phyloP scores from a whole-genome alignment of 1,284 basidiomycete species.

The Pyrrhoderma lamaoense region DNA sequence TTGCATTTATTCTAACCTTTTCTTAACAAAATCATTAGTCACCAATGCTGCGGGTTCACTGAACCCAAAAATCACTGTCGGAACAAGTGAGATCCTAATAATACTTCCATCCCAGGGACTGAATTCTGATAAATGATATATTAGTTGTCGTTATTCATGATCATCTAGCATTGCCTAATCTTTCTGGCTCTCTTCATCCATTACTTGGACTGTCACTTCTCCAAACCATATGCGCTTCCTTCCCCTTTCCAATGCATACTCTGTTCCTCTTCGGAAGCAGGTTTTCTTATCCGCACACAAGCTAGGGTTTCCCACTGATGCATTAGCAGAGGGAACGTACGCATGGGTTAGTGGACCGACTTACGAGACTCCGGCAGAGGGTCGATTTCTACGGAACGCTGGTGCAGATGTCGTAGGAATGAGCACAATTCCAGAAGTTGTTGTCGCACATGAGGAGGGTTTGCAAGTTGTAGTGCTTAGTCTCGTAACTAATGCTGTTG shows the following conservation, averaged over 20 bases:
- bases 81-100: slow-evolving; percentile 54
- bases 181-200: slow-evolving; percentile 67
- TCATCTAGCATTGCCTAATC: slow-evolving; percentile 72
- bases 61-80: slow-evolving; percentile 64
- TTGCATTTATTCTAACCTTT: too few relatives aligned
- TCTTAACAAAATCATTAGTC: slow-evolving; percentile 41
- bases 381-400: slow-evolving; percentile 59
- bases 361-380: slow-evolving; percentile 80
- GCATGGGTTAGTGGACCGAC: slow-evolving; percentile 83
- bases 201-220: slow-evolving; percentile 58
- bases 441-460: slow-evolving; percentile 70
- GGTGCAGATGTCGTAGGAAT: slow-evolving; percentile 84
- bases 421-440: slow-evolving; percentile 87
- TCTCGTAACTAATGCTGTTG: slow-evolving; percentile 77
- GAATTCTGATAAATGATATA: background rate
- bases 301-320: slow-evolving; percentile 38
- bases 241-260: slow-evolving; percentile 75
- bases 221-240: slow-evolving; percentile 61
- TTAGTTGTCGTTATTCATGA: slow-evolving; percentile 77
- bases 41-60: slow-evolving; percentile 82
- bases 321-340: slow-evolving; percentile 70
- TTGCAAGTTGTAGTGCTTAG: slow-evolving; percentile 70
- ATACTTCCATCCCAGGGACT: background rate
- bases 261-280: slow-evolving; percentile 54
- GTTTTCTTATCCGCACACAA: slow-evolving; percentile 62